Conservation (phyloP, 1,284 basidiomycete species). For the Ustilago curta region DNA sequence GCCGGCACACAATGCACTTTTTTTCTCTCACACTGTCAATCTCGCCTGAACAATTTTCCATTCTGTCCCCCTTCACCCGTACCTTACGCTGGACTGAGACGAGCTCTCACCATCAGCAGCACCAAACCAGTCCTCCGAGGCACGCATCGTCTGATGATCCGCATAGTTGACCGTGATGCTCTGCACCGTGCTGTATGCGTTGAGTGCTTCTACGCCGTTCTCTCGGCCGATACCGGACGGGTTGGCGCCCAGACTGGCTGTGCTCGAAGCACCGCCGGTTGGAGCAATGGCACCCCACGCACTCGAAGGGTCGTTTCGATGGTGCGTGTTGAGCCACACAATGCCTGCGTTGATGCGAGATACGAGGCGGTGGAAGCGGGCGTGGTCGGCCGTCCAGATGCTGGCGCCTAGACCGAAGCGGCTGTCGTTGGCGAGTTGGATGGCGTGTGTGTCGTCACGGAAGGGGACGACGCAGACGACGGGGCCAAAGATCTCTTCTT, state of each 20-base stretch:
- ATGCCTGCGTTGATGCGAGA: conserved; percentile 72
- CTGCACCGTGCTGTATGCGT: conserved; percentile 30
- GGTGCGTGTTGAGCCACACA: conserved; percentile 87
- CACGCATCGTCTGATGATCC: conserved; percentile 10
- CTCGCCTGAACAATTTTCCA: not conserved
- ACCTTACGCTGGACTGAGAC: conserved; percentile 12
- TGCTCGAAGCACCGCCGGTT: conserved; percentile 7
- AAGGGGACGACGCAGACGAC: conserved; percentile 74
- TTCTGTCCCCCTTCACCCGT: conserved; percentile 16
- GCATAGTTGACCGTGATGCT: conserved; percentile 39
- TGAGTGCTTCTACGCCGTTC: conserved; percentile 38
- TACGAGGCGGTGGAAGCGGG: conserved; percentile 22
- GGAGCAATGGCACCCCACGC: conserved; percentile 78
- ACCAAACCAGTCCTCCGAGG: conserved; percentile 36
- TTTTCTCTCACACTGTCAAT: too few relatives aligned
- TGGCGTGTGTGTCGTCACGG: conserved; percentile 75
- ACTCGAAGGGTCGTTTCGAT: conserved; percentile 85
- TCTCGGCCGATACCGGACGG: conserved; percentile 37
- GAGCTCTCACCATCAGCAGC: conserved; percentile 2
- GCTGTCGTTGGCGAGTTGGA: conserved; percentile 78
- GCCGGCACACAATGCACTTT: not conserved
- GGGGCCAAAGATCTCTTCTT: conserved; percentile 83
- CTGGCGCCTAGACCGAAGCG: conserved; percentile 84
- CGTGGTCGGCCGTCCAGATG: conserved; percentile 78
- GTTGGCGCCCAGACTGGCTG: conserved; percentile 17